Base-by-base conservation (phyloP, 768 basidiomycete species). In the Russula olivacea region DNA sequence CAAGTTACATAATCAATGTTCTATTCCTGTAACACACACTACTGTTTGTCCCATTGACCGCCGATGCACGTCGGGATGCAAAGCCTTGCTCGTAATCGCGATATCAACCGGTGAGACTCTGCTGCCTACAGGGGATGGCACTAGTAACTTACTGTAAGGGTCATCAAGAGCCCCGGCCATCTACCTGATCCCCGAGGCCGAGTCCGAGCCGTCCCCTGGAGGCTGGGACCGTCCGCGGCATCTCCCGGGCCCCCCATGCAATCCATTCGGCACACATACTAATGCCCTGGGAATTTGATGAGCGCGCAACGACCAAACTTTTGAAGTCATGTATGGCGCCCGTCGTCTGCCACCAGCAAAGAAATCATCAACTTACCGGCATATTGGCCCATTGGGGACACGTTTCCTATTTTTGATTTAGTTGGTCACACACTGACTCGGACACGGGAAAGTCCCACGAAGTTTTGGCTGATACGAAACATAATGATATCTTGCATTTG, bases 401-500 rank as follows among this genome's bases (percentile, higher is more conserved):
- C 59, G 23, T 60, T 60, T 64, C 49, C 63, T 55, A 36, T 60
- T 60, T 64, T 60, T 43, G 63, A 59, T 55, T 60, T 59, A 59
- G 58, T 32, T 41, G 30, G 19, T 45, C 19, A n/a, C 45, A 47
- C 45, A 47, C 45, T 10, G 9, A n/a, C 19, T n/a, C 21, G 53
- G 9, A n/a, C 19, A 43, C 21, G 53, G 47, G 53, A 55, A 55
- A n/a, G 9, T 21, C 11, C 17, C 2, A 51, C 51, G 32, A 41
- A 38, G 36, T 28, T 30, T 47, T 11, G 43, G 25, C 41, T 41
- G 58, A 49, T 64, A 41, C 59, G 47, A 64, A 62, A 59, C 63
- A 64, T 64, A 64, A 64, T 64, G 58, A 64, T 64, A 64, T 38
- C 48, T 60, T 64, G 58, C 40, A 64, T 60, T 64, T 47, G 54